Evolutionary conservation across 768 basidiomycete species (phyloP), one percentile per base, ranked within the genome.

Genomic region (Lepiota subincarnata): DNA sequence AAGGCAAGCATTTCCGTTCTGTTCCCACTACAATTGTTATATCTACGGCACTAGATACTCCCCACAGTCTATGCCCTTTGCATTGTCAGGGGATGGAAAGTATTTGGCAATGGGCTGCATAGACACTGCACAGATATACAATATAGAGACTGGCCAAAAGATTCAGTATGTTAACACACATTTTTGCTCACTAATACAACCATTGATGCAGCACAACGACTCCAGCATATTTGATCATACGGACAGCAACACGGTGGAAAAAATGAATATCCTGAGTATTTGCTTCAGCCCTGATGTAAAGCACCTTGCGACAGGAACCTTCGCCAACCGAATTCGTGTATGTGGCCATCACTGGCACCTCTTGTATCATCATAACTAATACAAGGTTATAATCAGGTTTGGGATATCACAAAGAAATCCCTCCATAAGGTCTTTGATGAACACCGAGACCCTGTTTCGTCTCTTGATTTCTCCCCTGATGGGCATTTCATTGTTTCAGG

Each of bases 61-160:
- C 98, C 16, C n/a, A n/a, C n/a, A n/a, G n/a, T n/a, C n/a, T n/a
- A n/a, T n/a, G n/a, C n/a, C n/a, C n/a, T n/a, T n/a, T n/a, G 83
- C 87, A 57, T 98, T 98, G 70, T 96, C 93, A 5, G 82, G 89
- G 12, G 93, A 98, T 66, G 96, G 96, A 26, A 89, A 88, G 66
- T 89, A 78, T 60, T 79, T 98, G 34, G 96, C 89, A 3, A 95
- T 92, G 14, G 94, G 94, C 12, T 96, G 91, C 69, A 96, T 96
- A 67, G 77, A 90, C 16, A 91, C 90, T 0, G 93, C 94, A 18
- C 96, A 97, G 67, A 93, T 99, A 55, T 98, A 90, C 65, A 92
- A 98, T 67, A 89, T 88, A 34, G 88, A 89, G 71, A 89, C 92
- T 0, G 96, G 96, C 0, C 66, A 62, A 10, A 92, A 91, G 70